Base-by-base conservation (phyloP, 306 rosid species). In the Notholithocarpus densiflorus region DNA sequence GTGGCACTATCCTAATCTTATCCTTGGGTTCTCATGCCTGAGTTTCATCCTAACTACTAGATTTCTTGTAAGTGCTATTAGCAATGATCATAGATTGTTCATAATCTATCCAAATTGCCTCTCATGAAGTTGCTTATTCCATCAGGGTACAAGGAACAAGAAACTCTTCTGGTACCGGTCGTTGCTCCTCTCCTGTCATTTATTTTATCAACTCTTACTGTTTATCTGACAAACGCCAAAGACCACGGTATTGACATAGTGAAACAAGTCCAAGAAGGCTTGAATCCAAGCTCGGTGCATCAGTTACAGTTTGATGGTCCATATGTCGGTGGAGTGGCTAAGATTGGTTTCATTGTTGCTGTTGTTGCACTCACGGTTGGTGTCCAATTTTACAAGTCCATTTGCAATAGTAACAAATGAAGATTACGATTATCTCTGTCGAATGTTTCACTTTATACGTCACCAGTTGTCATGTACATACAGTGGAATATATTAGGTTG, bases 131-230 rank as follows among this genome's bases (percentile, higher is more conserved):
- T 34, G 40, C 40, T 34, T 34, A 54, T 21, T 55, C 9, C 64
- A 34, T 2, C 89, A 90, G 96, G 91, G 89, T 60, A 86, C 74
- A 81, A 89, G 51, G 85, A 89, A 81, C 83, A 90, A 79, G 89
- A 89, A 87, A 26, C 68, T 94, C 31, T 91, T 91, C 81, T 91
- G 98, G 97, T 78, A 85, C 79, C 97, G 52, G 91, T 97, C 56
- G 80, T 91, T 15, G 80, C 97, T 20, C 97, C 98, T 78, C 89
- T 94, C 2, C 12, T 88, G 3, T 91, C 94, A 0, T 92, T 94
- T 37, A 75, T 91, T 73, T 1, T 90, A 5, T 89, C 98, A 21
- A 94, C 98, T 1, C 72, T 89, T 0, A 5, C 80, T 48, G 98
- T 94, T n/a, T 94, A 34, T 79, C 74, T 91, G 27, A 86, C 89